Percentiles rank a stretch among this genome's conserved stretches.
phyloP scores from a whole-genome alignment of 176 grass and related monocot genomes.

The sorghum (Sorghum bicolor) region Sorghum_bicolor_NCBIv3 NC_012873.2:8977501-8978000 shows the following conservation, averaged over 20 bases:
- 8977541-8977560: background rate
- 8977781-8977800: too few relatives aligned
- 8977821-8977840: too few relatives aligned
- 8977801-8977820: too few relatives aligned
- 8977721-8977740: background rate
- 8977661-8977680: background rate
- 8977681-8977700: background rate
- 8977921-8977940: background rate
- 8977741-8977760: too few relatives aligned
- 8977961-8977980: slow-evolving; percentile 9
- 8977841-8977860: too few relatives aligned
- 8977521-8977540: background rate
- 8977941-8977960: background rate
- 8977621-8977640: background rate
- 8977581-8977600: background rate
- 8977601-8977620: background rate
- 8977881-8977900: too few relatives aligned
- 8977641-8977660: background rate
- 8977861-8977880: too few relatives aligned
- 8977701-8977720: background rate
- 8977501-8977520: background rate
- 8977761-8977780: too few relatives aligned
- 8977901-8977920: too few relatives aligned
- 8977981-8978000: background rate
- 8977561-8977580: slow-evolving; percentile 10